Percentiles rank a stretch among this genome's conserved stretches.
Conservation (phyloP, 2,329 filamentous ascomycete genomes). For the Aureobasidium sp. region DNA sequence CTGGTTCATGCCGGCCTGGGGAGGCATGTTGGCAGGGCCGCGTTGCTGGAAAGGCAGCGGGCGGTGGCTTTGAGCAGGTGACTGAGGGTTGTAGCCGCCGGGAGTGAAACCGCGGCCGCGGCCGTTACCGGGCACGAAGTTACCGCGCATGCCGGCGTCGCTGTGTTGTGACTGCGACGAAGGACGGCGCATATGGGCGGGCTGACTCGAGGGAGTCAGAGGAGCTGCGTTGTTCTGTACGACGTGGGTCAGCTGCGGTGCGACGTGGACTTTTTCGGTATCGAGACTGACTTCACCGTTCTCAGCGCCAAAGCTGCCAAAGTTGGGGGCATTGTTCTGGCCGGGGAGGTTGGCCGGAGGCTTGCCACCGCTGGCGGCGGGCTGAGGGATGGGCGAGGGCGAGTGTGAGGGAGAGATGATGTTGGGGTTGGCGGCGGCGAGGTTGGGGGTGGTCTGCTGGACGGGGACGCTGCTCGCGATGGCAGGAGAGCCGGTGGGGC, state of each 20-base stretch:
- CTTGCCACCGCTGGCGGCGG: conserved; percentile 72
- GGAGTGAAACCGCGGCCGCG: conserved; percentile 46
- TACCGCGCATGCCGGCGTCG: conserved; percentile 50
- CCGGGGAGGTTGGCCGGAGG: conserved; percentile 70
- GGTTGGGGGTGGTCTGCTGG: conserved; percentile 52
- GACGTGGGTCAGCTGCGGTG: conserved; percentile 5
- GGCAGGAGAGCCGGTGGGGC: conserved; percentile 55
- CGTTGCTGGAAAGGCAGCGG: conserved; percentile 45
- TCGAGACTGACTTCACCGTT: conserved; percentile 58
- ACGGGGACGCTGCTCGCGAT: conserved; percentile 59
- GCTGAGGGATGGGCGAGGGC: conserved; percentile 88
- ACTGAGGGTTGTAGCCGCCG: conserved; percentile 47
- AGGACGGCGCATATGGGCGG: conserved; percentile 76
- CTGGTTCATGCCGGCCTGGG: conserved; percentile 35
- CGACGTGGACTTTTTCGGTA: conserved; percentile 32
- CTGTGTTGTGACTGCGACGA: conserved; percentile 78
- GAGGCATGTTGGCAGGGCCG: conserved; percentile 45
- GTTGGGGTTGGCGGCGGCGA: conserved; percentile 58
- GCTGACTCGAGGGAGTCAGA: conserved; percentile 55
- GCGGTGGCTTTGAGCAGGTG: conserved; percentile 49
- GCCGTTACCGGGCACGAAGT: conserved; percentile 37
- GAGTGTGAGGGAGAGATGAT: conserved; percentile 80
- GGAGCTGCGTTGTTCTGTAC: conserved; percentile 28
- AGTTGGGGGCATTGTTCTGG: conserved; percentile 64
- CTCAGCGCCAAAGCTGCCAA: conserved; percentile 77